Percentiles rank a stretch among this genome's conserved stretches.
phyloP scores from a whole-genome alignment of 2,329 filamentous ascomycete genomes.

The Venturia nashicola region DNA sequence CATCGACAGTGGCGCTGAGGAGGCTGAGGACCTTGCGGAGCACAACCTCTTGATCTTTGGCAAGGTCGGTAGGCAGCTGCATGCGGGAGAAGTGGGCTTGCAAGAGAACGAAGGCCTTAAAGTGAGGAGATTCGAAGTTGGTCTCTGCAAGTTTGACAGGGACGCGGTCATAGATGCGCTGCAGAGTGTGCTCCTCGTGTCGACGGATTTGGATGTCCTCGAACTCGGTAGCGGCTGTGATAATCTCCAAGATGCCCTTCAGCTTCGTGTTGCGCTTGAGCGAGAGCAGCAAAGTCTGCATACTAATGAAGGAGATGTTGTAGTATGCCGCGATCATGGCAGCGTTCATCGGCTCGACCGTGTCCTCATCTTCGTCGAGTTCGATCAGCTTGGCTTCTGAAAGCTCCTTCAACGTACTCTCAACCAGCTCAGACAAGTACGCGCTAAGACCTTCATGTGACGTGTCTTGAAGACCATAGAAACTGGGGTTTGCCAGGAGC shows the following conservation, averaged over 20 bases:
- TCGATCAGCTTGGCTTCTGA: conserved; percentile 92
- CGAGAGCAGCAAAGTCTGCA: conserved; percentile 95
- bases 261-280: conserved; percentile 81
- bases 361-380: conserved; percentile 78
- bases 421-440: conserved; percentile 87
- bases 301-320: conserved; percentile 97
- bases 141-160: conserved; percentile 90
- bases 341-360: conserved; percentile 81
- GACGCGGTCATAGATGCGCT: conserved; percentile 84
- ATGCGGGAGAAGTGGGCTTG: conserved; percentile 97
- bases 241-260: conserved; percentile 92
- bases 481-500: conserved; percentile 88
- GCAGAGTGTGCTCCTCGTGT: conserved; percentile 77
- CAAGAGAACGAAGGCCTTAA: conserved; percentile 94
- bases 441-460: conserved; percentile 88
- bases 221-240: conserved; percentile 93
- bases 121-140: conserved; percentile 85
- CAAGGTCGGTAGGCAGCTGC: conserved; percentile 88
- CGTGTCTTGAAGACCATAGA: conserved; percentile 74
- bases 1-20: conserved; percentile 84
- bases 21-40: conserved; percentile 75
- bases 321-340: conserved; percentile 99
- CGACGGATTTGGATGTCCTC: conserved; percentile 88
- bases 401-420: conserved; percentile 81
- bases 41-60: conserved; percentile 88